Evolutionary conservation across 1,284 basidiomycete species (phyloP).

Genomic region (Puccinia horiana): DNA sequence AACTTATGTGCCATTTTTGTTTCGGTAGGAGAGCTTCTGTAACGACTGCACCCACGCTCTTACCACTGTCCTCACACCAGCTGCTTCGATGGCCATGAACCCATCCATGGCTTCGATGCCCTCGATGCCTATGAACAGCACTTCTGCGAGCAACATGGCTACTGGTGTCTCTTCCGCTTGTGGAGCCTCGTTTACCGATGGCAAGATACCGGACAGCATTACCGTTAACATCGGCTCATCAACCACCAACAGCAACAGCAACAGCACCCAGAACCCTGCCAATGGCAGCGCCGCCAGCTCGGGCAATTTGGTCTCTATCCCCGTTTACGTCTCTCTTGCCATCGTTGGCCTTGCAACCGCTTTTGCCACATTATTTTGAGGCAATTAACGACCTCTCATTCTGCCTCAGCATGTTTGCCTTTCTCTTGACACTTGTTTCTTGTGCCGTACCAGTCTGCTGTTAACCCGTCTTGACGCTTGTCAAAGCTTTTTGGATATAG

Average conservation of each 20-base stretch:
- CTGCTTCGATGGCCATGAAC: background rate
- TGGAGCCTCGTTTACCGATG: constrained; percentile 6
- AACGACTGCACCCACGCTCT: constrained; percentile 28
- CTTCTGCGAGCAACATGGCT: too few species aligned
- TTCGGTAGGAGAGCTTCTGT: background rate
- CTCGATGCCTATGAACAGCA: background rate
- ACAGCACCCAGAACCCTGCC: background rate
- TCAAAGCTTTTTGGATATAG: too few species aligned
- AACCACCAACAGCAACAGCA: background rate
- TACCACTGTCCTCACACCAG: background rate
- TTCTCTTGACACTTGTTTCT: too few species aligned
- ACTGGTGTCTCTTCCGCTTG: background rate
- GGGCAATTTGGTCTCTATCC: background rate
- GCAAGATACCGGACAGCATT: constrained; percentile 15
- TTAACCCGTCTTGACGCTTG: too few species aligned
- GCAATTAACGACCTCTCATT: too few species aligned
- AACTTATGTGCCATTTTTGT: background rate
- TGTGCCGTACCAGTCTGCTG: too few species aligned
- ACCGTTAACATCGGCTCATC: background rate
- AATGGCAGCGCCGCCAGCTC: background rate
- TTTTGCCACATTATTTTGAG: background rate
- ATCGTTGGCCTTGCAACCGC: background rate
- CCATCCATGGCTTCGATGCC: background rate
- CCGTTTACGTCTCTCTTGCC: background rate
- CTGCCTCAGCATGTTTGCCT: too few species aligned